Evolutionary conservation across 306 rosid species (phyloP).

Genomic region (Cicer yamashitae): DNA sequence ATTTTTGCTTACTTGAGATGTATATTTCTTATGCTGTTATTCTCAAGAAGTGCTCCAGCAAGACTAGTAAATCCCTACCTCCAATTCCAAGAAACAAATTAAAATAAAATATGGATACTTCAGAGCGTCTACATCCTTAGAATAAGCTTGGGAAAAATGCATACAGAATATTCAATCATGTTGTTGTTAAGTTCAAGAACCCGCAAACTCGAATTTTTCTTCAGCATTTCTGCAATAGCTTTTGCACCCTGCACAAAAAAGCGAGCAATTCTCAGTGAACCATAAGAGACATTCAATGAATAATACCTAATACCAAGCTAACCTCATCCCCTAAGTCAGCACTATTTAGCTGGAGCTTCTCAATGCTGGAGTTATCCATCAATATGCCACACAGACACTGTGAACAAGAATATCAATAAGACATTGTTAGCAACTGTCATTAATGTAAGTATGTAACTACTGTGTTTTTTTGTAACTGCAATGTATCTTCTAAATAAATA

Average conservation of each 20-base stretch:
- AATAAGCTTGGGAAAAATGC: conserved; percentile 50
- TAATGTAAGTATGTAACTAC: too few relatives aligned
- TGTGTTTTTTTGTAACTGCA: too few relatives aligned
- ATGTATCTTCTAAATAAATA: too few relatives aligned
- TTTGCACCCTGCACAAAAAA: conserved; percentile 78
- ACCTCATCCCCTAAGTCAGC: conserved; percentile 96
- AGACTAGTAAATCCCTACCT: conserved; percentile 95
- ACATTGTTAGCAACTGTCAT: too few relatives aligned
- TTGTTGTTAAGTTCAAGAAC: conserved; percentile 90
- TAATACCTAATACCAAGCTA: conserved; percentile 46
- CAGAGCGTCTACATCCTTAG: conserved; percentile 5
- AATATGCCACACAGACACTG: conserved; percentile 84
- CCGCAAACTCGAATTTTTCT: conserved; percentile 79
- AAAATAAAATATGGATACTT: conserved; percentile 44
- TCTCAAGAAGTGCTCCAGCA: conserved; percentile 93
- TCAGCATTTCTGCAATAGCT: conserved; percentile 89
- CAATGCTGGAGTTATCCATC: conserved; percentile 73
- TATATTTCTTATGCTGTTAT: conserved; percentile 69
- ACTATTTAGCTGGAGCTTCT: conserved; percentile 91
- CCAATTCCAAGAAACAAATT: conserved; percentile 57
- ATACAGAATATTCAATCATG: conserved; percentile 93
- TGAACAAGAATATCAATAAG: conserved; percentile 44
- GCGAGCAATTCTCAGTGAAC: conserved; percentile 43
- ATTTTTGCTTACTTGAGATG: conserved; percentile 79
- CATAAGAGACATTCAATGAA: conserved; percentile 24